Base-by-base conservation (phyloP, 1,284 basidiomycete species). In the Ceratobasidium theobromae region DNA sequence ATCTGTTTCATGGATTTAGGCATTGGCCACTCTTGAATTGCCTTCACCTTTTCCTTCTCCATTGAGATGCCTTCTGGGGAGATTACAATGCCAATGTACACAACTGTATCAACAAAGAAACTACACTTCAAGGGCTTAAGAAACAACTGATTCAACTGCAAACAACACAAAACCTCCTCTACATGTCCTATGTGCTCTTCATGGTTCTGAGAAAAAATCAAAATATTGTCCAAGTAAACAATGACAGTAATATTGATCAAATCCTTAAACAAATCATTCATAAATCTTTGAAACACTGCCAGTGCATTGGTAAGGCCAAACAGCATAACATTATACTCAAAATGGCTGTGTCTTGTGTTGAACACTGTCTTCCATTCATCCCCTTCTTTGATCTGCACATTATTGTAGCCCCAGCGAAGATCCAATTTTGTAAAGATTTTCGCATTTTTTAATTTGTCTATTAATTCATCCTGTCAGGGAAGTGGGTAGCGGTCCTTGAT, bases 381-480 rank as follows among this genome's bases (percentile, higher is more conserved):
- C n/a, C n/a, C n/a, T n/a, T n/a, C 33, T 12, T 18, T 11, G 32
- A 77, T 70, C 0, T 72, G 68, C 0, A 77, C 18, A 0, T 73
- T 74, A 62, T 77, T 72, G 64, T 74, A 77, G 1, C 72, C 74
- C 0, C 46, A 62, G 0, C 71, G 65, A 0, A 75, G 70, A 65
- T 76, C 75, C 2, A 77, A 52, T 45, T 74, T 75, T 21, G 70
- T 73, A 67, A 73, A 77, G 33, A 70, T 21, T 28, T 49, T 9
- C 3, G 48, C 48, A 4, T 27, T 27, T 28, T 16, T 49, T 6
- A 49, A 16, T 28, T 49, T 49, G 14, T 21, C 48, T 5, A 49
- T 25, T 3, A 49, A 27, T n/a, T 67, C 55, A 4, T 53, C 32
- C 25, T 43, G 48, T 3, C n/a, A 23, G 2, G 57, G 58, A 3